A percentile compares a stretch with the other conserved stretches of the same genome.
phyloP scores from a whole-genome alignment of 208 protist species.

The Endotrypanum monterogeii region DNA sequence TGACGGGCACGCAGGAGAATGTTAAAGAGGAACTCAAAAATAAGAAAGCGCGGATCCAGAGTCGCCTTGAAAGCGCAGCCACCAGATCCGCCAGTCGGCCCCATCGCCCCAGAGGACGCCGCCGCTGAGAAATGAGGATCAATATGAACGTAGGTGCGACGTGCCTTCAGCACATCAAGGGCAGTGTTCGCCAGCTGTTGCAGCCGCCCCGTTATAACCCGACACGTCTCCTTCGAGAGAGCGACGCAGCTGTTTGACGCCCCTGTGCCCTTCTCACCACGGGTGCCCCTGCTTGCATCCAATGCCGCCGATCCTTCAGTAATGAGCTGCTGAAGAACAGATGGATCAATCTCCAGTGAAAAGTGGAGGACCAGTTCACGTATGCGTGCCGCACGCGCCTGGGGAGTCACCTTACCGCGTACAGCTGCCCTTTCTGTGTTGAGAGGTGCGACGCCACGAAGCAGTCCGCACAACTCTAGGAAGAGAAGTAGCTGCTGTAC shows the following conservation, averaged over 20 bases:
- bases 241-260: background rate
- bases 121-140: background rate
- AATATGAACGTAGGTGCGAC: constrained; percentile 62
- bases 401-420: background rate
- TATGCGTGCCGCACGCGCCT: constrained; percentile 18
- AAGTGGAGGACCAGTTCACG: constrained; percentile 48
- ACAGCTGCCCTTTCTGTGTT: background rate
- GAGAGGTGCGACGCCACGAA: constrained; percentile 34
- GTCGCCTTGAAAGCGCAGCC: constrained; percentile 6
- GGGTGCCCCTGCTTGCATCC: background rate
- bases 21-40: constrained; percentile 95
- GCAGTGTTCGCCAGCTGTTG: constrained; percentile 46
- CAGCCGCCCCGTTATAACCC: constrained; percentile 37
- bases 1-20: constrained; percentile 92
- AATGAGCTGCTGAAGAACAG: constrained; percentile 24
- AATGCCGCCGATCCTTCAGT: background rate
- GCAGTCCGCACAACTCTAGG: constrained; percentile 48
- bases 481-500: constrained; percentile 54
- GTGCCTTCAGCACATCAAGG: constrained; percentile 54
- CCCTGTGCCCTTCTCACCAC: background rate
- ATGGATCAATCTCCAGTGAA: constrained; percentile 50
- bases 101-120: background rate
- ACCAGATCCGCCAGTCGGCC: background rate
- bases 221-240: constrained; percentile 28
- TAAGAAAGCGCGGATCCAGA: constrained; percentile 90